Evolutionary conservation across 192 early-diverging fungal genomes (phyloP).

Genomic region (Geosiphon pyriformis): DNA sequence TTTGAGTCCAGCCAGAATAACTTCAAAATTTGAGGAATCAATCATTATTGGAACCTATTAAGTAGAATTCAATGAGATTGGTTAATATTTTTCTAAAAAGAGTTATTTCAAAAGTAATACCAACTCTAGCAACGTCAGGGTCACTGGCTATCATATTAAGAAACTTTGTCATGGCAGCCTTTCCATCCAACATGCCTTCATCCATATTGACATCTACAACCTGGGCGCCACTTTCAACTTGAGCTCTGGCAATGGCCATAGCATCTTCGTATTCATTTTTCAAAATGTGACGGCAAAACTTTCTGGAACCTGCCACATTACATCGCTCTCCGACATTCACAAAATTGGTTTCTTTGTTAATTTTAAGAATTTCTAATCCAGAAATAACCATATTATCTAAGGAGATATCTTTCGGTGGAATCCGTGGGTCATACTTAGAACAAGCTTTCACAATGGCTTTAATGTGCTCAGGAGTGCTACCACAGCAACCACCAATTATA

Average conservation of each 20-base stretch:
- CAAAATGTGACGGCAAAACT: slow-evolving; percentile 90
- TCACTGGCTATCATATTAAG: slow-evolving; percentile 91
- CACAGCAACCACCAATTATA: slow-evolving; percentile 96
- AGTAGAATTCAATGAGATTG: neutral
- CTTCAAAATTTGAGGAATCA: slow-evolving; percentile 97
- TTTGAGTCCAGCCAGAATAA: slow-evolving; percentile 90
- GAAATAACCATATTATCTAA: slow-evolving; percentile 73
- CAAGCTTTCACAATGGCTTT: slow-evolving; percentile 74
- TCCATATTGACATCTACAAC: slow-evolving; percentile 97
- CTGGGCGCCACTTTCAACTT: slow-evolving; percentile 94
- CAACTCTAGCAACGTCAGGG: slow-evolving; percentile 75
- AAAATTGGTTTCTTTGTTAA: slow-evolving; percentile 80
- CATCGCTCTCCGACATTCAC: slow-evolving; percentile 96
- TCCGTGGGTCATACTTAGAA: slow-evolving; percentile 71
- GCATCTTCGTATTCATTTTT: slow-evolving; percentile 93
- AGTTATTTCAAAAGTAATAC: neutral
- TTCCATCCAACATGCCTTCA: slow-evolving; percentile 92
- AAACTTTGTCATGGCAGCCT: slow-evolving; percentile 90
- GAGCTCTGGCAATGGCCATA: slow-evolving; percentile 84
- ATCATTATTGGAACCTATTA: slow-evolving; percentile 82
- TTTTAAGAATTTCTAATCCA: slow-evolving; percentile 79
- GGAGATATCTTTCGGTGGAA: slow-evolving; percentile 62
- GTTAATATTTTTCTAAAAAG: neutral
- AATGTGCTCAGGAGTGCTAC: slow-evolving; percentile 93
- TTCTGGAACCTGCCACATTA: slow-evolving; percentile 92